phyloP scores from a whole-genome alignment of 129 eudicot genomes.

The Lonicera japonica region DNA sequence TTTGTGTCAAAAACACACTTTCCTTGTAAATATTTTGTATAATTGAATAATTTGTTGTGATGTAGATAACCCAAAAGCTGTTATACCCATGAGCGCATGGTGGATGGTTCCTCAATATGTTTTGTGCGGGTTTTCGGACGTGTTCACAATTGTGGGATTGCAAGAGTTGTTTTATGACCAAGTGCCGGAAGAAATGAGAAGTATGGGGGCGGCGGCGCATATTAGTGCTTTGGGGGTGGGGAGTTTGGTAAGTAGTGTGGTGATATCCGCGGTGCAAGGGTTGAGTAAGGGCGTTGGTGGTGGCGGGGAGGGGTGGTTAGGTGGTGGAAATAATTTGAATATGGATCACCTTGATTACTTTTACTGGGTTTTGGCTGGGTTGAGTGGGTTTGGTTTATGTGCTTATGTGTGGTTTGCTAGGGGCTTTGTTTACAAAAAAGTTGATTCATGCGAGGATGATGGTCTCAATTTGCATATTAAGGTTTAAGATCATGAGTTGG shows the following conservation, averaged over 20 bases:
- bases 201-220: constrained; percentile 46
- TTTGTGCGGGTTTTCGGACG: constrained; percentile 34
- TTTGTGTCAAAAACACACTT: too few species aligned
- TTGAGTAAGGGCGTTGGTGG: constrained; percentile 11
- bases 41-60: too few species aligned
- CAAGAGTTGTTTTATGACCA: constrained; percentile 59
- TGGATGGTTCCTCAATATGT: constrained; percentile 48
- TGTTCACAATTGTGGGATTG: constrained; percentile 44
- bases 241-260: constrained; percentile 33
- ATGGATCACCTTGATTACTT: constrained; percentile 32
- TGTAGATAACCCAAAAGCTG: constrained; percentile 19
- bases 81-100: constrained; percentile 37
- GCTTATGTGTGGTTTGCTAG: constrained; percentile 33
- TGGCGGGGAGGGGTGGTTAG: constrained; percentile 38
- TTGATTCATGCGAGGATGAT: neutral
- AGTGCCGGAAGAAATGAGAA: constrained; percentile 48
- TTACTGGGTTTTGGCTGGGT: constrained; percentile 49
- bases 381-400: constrained; percentile 31
- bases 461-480: neutral
- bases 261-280: constrained; percentile 29
- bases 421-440: constrained; percentile 43
- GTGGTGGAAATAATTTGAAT: constrained; percentile 31
- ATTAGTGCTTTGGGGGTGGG: constrained; percentile 42
- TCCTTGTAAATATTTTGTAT: too few species aligned
- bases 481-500: too few species aligned